Evolutionary conservation across 495 filamentous ascomycete genomes (phyloP), one percentile per base, ranked within the genome.

Genomic region (Wilcoxina mikolae): DNA sequence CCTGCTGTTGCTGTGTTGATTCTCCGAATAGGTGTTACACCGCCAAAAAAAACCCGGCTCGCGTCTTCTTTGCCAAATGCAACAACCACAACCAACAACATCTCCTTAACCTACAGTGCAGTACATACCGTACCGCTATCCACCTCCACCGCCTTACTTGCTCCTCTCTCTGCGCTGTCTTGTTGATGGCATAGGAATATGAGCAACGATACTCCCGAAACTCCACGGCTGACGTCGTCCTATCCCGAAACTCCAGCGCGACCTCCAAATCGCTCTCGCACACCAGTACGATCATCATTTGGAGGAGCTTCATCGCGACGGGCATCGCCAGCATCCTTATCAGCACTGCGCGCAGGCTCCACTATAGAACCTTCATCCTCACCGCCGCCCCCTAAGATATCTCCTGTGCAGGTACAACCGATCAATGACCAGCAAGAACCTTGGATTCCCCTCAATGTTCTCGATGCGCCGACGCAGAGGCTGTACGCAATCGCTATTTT

Each of bases 401-500:
- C 56, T 1, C 33, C 61, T 49, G 59, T 53, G 4, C 43, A 51
- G 0, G 22, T 64, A 7, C 56, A 56, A 29, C 27, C 56, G 1
- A 10, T 23, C 20, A 11, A 51, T 15, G n/a, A 15, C 18, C 2
- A 22, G 24, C 41, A 22, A 25, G 56, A 23, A 2, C 56, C 60
- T 4, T 54, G 54, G 38, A 54, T 60, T 41, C 51, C 71, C 31
- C 46, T 61, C 33, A 65, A 60, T n/a, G 64, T 91, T 33, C 69
- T 95, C 58, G 91, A 95, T 71, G 85, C 84, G 20, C 87, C 91
- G 2, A 82, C 81, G 12, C 91, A 98, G 69, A 77, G 91, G 24
- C 73, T 91, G 43, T 95, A 93, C 66, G 82, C 87, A 33, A 70
- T 79, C n/a, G 79, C 78, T 12, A 66, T 94, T 55, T 95, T 87